A percentile compares a stretch with the other conserved stretches of the same genome.
phyloP scores from a whole-genome alignment of 139 green algal genomes.

The Closterium sp. region DNA sequence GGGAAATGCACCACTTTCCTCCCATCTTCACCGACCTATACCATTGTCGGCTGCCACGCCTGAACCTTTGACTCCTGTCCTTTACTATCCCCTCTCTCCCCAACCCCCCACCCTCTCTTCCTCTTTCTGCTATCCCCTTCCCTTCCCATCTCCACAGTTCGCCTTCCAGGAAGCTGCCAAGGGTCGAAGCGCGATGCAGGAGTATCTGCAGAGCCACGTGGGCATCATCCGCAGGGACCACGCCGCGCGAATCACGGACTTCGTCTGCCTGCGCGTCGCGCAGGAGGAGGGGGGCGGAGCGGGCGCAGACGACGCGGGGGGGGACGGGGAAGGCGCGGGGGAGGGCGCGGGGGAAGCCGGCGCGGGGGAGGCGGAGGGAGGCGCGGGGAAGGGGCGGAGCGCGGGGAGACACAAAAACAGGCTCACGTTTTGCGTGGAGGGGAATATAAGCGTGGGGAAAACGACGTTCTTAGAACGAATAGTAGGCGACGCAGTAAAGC shows the following conservation, averaged over 20 bases:
- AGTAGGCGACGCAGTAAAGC: conserved; percentile 22
- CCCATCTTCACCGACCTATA: no score
- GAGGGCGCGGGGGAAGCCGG: neutral
- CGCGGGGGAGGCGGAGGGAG: neutral
- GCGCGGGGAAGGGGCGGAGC: neutral
- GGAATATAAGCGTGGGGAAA: conserved; percentile 96
- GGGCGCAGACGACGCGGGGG: conserved; percentile 2
- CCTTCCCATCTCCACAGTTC: neutral
- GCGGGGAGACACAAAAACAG: neutral
- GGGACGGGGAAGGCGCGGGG: neutral
- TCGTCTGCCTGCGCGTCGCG: conserved; percentile 42
- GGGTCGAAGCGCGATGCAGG: conserved; percentile 1
- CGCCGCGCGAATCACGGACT: conserved; percentile 43
- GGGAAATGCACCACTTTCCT: neutral
- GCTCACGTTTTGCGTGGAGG: conserved; percentile 92
- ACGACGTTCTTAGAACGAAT: conserved; percentile 83
- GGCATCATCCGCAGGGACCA: conserved; percentile 56
- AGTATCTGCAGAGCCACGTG: conserved; percentile 50
- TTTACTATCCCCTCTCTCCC: no score
- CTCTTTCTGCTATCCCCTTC: neutral
- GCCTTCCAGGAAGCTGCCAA: neutral
- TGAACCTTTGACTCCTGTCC: neutral
- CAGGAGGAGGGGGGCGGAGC: conserved; percentile 1
- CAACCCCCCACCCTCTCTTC: no score
- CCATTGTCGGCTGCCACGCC: no score